Evolutionary conservation across 2,329 filamentous ascomycete genomes (phyloP), one percentile per base, ranked within the genome.

Genomic region (Cadophora luteo-olivacea): DNA sequence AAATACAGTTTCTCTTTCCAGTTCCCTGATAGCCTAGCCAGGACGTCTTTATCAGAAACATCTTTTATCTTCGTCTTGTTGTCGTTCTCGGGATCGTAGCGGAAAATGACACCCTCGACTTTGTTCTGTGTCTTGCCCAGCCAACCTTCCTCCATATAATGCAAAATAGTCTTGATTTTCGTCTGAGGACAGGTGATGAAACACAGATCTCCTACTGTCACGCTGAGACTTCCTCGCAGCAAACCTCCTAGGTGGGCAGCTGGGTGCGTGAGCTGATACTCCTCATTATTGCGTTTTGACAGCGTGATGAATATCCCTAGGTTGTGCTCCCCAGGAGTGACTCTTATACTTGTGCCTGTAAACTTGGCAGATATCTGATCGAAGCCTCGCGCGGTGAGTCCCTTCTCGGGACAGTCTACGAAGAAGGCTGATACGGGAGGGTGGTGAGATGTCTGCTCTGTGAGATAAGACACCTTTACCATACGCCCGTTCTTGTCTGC

Each of bases 351-450:
- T 22, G 96, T 97, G 67, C 96, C 96, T 0, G 96, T 98, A 81
- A 99, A 99, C 80, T 97, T 98, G 77, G 96, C 96, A 74, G 92
- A 95, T 76, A 99, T 90, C 82, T 99, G 96, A 78, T 99, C 96
- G 78, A 95, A 99, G 1, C 96, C 96, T 68, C 91, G 87, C 19
- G 96, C 96, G 48, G 89, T 89, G 72, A 99, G 87, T 33, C 95
- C 96, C 78, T 93, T 94, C 74, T 97, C 92, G 0, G 94, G 94
- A 78, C 96, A 99, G 77, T 94, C 91, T 72, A 97, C 90, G 79
- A 92, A 95, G 81, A 97, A 99, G 16, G 96, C 96, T 74, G 95
- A 98, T 73, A 99, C 95, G 11, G 96, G 96, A 41, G 96, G 96
- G 81, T 99, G 96, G 77, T 99, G 96, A 8, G 94, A 97, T 9